Evolutionary conservation across 1,284 basidiomycete genomes (phyloP), one percentile per base, ranked within the genome.

Genomic region (Cutaneotrichosporon dermatis): DNA sequence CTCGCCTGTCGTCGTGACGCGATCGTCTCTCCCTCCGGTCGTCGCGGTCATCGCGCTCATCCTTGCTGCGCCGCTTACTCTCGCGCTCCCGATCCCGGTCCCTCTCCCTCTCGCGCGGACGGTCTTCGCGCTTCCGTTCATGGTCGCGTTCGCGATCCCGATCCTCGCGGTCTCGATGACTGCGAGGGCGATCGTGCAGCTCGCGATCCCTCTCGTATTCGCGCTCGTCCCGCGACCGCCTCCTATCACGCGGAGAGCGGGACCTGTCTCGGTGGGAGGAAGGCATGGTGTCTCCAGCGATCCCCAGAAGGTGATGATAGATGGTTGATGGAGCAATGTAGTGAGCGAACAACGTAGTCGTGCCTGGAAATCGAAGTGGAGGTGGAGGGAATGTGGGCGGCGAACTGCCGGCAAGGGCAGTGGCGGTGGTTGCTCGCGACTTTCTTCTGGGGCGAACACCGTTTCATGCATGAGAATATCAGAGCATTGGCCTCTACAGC

Each of bases 71-170:
- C n/a, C 53, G 25, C 1, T 52, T 42, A 3, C 52, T 35, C 3
- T 58, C 51, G 25, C 52, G 15, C 15, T 49, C 41, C 11, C 41
- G 40, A 25, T 41, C 34, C 12, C 53, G 45, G 11, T 55, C 25
- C 25, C 40, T 6, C 5, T 51, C 12, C 34, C 53, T 11, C 11
- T 52, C 59, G 41, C 57, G 51, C 10, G 51, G 48, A 12, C 56
- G 44, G 15, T 44, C 39, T 25, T 55, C 54, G 33, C 54, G 49
- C 33, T 54, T 41, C 13, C 60, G 45, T 6, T 56, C 25, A n/a
- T 8, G 35, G 36, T 48, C 39, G 12, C 25, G 35, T 16, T 42
- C 51, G 34, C 35, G 12, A 25, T 13, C 42, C 42, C 42, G 42
- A 43, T 43, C 42, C 3, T n/a, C 42, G 13, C 42, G 1, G 42